A percentile compares a stretch with the other conserved stretches of the same genome.
phyloP scores from a whole-genome alignment of 2,329 filamentous ascomycete species.

The Ophiocordyceps camponoti-saundersi region DNA sequence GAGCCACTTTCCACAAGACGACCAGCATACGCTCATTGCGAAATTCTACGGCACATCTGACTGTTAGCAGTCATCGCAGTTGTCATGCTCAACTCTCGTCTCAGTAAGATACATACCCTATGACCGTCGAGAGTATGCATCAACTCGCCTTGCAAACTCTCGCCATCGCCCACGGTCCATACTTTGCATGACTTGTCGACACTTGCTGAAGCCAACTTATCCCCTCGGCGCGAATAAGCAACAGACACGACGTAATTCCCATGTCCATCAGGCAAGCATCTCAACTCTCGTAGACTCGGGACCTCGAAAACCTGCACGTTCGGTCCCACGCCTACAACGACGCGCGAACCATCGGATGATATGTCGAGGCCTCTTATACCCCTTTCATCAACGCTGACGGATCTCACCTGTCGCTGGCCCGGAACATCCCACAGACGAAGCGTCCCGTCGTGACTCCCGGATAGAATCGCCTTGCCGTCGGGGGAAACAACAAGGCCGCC shows the following conservation, averaged over 20 bases:
- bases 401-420: not conserved
- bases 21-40: not conserved
- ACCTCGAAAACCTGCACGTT: not conserved
- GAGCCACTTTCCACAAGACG: not conserved
- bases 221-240: not conserved
- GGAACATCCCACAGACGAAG: not conserved
- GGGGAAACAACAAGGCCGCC: not conserved
- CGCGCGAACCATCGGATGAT: not conserved
- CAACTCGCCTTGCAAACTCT: not conserved
- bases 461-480: not conserved
- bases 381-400: not conserved
- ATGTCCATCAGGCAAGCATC: not conserved
- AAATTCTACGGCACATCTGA: not conserved
- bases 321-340: not conserved
- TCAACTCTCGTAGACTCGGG: not conserved
- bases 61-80: not conserved
- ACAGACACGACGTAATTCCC: not conserved
- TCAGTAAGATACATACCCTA: not conserved
- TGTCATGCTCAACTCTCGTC: not conserved
- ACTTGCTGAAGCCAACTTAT: not conserved
- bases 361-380: not conserved
- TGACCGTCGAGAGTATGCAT: not conserved
- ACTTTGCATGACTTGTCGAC: not conserved
- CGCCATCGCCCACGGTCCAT: not conserved
- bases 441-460: not conserved